Base-by-base conservation (phyloP, 306 rosid species). In the Inga laurina region DNA sequence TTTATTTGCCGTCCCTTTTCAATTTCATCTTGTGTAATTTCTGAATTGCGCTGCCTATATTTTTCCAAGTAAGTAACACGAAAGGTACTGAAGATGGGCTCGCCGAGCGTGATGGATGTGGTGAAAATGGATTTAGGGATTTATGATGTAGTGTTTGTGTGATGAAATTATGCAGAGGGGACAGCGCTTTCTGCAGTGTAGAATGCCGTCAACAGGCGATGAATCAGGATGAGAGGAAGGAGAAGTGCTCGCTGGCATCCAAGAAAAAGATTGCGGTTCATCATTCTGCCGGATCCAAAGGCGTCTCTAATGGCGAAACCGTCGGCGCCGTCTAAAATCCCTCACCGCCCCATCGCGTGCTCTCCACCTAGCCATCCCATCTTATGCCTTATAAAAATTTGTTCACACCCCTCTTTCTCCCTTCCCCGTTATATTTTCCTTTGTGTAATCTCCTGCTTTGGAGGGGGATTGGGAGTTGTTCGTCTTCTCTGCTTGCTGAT, bases 141-240 rank as follows among this genome's bases (percentile, higher is more conserved):
- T 52, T 52, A 39, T 39, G 43, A 52, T 52, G 8, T 52, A 16
- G 59, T 52, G 59, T 52, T 10, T 24, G 16, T 14, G n/a, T 65
- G 21, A 65, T 67, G 3, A 65, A 32, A 68, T 61, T 54, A 46
- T 79, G 88, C 86, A 96, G 99, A 70, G 99, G 99, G 19, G 97
- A 94, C 72, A 89, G 82, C 82, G 98, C 88, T 34, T 96, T 94
- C 77, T 96, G 99, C 85, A 96, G 97, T 76, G 87, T 87, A 75
- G 99, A 96, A 86, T 96, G 98, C 86, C 91, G 99, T 46, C 87
- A 96, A 64, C 84, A 94, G 72, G 98, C 91, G 85, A 96, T 96
- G 93, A 94, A 89, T 51, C 86, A 84, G 54, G 99, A 96, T 44
- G 99, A 96, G 88, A 88, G 84, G 77, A 88, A 86, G 66, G 95